phyloP scores from a whole-genome alignment of 78 protist species.

The Creolimax fragrantissima region DNA sequence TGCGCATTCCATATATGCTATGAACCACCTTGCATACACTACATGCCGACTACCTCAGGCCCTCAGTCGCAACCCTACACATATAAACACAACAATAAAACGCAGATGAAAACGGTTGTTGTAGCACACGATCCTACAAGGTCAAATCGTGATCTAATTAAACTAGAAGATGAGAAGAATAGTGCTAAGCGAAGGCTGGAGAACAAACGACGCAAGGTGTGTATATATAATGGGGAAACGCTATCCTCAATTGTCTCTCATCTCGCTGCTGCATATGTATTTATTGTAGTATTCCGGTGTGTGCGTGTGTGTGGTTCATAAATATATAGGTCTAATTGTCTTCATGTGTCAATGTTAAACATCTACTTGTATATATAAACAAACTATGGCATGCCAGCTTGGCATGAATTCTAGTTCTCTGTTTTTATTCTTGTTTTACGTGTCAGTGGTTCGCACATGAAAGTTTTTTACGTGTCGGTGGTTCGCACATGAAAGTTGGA shows the following conservation, averaged over 20 bases:
- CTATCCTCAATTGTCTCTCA: neutral
- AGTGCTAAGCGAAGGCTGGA: neutral
- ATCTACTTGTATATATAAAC: neutral
- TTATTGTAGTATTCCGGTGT: neutral
- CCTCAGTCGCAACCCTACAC: too few relatives aligned
- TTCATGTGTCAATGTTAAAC: neutral
- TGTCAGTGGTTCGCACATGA: neutral
- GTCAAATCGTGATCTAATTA: neutral
- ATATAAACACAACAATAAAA: too few relatives aligned
- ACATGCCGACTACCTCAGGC: neutral
- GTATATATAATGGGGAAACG: neutral
- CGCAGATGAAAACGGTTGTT: neutral
- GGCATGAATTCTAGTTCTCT: neutral
- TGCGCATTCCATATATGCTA: too few relatives aligned
- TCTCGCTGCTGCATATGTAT: neutral
- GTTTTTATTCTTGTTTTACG: neutral
- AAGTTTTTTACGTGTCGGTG: neutral
- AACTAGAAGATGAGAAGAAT: neutral
- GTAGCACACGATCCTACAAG: neutral
- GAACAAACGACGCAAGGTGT: neutral
- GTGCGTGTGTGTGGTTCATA: neutral
- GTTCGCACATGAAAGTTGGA: neutral
- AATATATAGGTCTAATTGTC: neutral
- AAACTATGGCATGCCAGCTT: neutral
- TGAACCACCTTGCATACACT: neutral